Percentiles rank a stretch among this genome's conserved stretches.
Evolutionary conservation across 495 filamentous ascomycete species (phyloP).

Genomic region (Xylaria cubensis): DNA sequence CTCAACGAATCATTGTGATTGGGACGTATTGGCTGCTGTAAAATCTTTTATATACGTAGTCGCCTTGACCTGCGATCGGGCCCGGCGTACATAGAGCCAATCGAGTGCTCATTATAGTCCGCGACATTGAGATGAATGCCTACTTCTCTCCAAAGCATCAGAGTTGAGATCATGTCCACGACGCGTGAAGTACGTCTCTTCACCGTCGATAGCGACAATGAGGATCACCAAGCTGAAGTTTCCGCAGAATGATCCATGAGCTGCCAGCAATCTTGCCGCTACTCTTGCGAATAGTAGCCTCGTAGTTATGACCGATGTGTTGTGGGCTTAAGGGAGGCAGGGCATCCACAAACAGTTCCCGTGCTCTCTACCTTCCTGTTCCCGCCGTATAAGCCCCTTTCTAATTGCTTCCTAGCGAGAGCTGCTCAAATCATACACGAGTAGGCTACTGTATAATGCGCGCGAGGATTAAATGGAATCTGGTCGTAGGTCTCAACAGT

Average conservation of each 20-base stretch:
- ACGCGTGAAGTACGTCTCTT: constrained; percentile 76
- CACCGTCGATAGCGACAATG: constrained; percentile 84
- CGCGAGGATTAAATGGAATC: constrained; percentile 86
- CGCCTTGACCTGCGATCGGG: constrained; percentile 79
- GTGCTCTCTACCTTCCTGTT: constrained; percentile 62
- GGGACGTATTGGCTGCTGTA: constrained; percentile 63
- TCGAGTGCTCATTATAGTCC: constrained; percentile 96
- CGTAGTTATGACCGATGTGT: constrained; percentile 95
- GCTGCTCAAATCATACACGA: constrained; percentile 90
- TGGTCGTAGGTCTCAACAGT: constrained; percentile 92
- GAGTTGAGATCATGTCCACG: constrained; percentile 91
- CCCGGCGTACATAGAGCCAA: constrained; percentile 55
- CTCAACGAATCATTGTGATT: constrained; percentile 92
- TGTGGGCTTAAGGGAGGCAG: constrained; percentile 90
- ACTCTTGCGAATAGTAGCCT: constrained; percentile 89
- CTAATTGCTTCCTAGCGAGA: constrained; percentile 98
- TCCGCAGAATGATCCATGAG: constrained; percentile 90
- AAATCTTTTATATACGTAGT: constrained; percentile 78
- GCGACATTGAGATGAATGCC: constrained; percentile 90
- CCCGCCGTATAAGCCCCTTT: constrained; percentile 85
- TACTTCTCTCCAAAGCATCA: constrained; percentile 76
- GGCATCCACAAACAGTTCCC: constrained; percentile 76
- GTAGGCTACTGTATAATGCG: constrained; percentile 86
- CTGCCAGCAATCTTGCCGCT: constrained; percentile 94
- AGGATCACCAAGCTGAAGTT: constrained; percentile 89